Conservation (phyloP, 2,329 filamentous ascomycete genomes). For the Zymoseptoria brevis region DNA sequence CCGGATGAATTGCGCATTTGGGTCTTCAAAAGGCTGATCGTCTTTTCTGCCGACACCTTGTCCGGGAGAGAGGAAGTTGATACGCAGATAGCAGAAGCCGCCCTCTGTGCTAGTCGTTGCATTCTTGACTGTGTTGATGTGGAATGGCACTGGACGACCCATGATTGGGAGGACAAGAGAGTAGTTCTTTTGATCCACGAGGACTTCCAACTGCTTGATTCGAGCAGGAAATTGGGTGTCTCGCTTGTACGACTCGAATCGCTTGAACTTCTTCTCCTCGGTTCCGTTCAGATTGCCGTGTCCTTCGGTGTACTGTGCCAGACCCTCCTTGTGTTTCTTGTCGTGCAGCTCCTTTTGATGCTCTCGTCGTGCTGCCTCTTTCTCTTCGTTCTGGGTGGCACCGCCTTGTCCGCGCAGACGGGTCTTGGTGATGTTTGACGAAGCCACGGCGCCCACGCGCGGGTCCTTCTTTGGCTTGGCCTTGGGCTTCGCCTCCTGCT, state of each 20-base stretch:
- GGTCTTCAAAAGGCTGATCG: slow-evolving; percentile 95
- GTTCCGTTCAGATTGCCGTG: slow-evolving; percentile 77
- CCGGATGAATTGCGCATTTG: slow-evolving; percentile 87
- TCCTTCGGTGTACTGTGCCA: slow-evolving; percentile 77
- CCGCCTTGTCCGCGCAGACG: slow-evolving; percentile 83
- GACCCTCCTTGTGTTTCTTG: slow-evolving; percentile 84
- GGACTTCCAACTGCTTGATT: slow-evolving; percentile 77
- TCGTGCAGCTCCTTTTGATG: slow-evolving; percentile 83
- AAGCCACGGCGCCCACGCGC: slow-evolving; percentile 76
- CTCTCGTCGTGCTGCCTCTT: slow-evolving; percentile 75
- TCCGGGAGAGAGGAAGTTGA: slow-evolving; percentile 95
- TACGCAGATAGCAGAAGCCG: slow-evolving; percentile 85
- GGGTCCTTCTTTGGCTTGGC: slow-evolving; percentile 77
- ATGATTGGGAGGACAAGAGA: slow-evolving; percentile 93
- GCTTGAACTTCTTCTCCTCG: slow-evolving; percentile 97
- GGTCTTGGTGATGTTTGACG: slow-evolving; percentile 91
- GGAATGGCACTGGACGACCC: slow-evolving; percentile 94
- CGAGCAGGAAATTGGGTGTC: slow-evolving; percentile 84
- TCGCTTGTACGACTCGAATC: slow-evolving; percentile 97
- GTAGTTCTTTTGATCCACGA: slow-evolving; percentile 82
- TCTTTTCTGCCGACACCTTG: slow-evolving; percentile 96
- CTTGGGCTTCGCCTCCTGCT: slow-evolving; percentile 76
- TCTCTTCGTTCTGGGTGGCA: slow-evolving; percentile 81
- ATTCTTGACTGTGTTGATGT: slow-evolving; percentile 98
- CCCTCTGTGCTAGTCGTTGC: slow-evolving; percentile 96